Percentiles rank a stretch among this genome's conserved stretches.
These are phyloP conservation scores for Hymenoscyphus linearis DNA, from an alignment of 2,329 filamentous ascomycete species.

Conservation along the genomic window DNA sequence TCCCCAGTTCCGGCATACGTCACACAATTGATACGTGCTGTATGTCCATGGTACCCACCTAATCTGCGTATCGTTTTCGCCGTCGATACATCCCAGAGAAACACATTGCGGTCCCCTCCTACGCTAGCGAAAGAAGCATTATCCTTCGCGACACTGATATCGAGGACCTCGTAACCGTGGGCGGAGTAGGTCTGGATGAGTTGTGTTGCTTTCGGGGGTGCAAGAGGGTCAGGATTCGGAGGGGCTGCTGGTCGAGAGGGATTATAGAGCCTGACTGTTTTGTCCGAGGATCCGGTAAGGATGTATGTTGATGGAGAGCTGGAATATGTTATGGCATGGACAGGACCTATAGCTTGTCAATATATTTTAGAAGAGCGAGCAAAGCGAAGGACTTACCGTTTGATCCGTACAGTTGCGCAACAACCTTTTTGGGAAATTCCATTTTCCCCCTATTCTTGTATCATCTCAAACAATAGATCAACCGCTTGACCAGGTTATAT, in stretches of 20 bases:
- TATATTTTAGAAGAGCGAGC: background rate
- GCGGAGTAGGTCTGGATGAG: conserved; percentile 85
- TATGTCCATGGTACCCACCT: conserved; percentile 43
- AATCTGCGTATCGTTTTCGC: conserved; percentile 75
- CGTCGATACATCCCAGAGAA: conserved; percentile 88
- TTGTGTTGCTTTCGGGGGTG: conserved; percentile 35
- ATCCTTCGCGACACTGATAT: conserved; percentile 65
- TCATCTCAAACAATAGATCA: background rate
- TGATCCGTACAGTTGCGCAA: conserved; percentile 52
- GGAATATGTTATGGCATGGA: conserved; percentile 70
- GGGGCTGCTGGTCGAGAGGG: conserved; percentile 47
- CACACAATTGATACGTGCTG: conserved; percentile 66
- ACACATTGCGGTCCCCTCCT: conserved; percentile 85
- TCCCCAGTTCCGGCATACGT: conserved; percentile 74
- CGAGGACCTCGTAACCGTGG: conserved; percentile 89
- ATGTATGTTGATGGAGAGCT: conserved; percentile 70
- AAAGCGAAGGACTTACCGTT: conserved; percentile 43
- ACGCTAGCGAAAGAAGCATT: conserved; percentile 84
- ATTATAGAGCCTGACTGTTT: conserved; percentile 82
- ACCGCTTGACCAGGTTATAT: background rate
- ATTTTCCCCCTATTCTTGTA: conserved; percentile 24
- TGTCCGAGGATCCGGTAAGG: conserved; percentile 81
- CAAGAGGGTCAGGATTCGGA: conserved; percentile 35
- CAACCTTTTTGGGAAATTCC: conserved; percentile 41
- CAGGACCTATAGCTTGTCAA: conserved; percentile 46